Conservation (phyloP, 768 basidiomycete species). For the Coprinopsis cinerea region DNA sequence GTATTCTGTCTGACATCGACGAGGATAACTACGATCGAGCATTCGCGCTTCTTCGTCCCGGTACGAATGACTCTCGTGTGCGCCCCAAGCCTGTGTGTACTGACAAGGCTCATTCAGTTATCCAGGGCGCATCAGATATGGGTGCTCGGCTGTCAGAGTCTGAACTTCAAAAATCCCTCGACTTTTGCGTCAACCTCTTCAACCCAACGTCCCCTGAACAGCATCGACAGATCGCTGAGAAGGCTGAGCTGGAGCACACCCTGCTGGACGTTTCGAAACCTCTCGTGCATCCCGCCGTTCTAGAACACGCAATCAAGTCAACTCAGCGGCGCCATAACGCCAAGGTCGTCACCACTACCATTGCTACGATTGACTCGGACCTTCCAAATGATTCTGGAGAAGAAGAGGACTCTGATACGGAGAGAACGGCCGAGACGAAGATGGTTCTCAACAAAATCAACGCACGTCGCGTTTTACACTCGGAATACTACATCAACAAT, state of each 20-base stretch:
- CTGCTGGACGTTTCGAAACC: conserved; percentile 52
- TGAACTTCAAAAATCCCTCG: conserved; percentile 69
- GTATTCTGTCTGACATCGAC: conserved; percentile 56
- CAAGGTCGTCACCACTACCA: too few species aligned
- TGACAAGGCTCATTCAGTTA: conserved; percentile 43
- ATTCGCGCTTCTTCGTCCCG: conserved; percentile 56
- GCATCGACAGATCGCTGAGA: conserved; percentile 35
- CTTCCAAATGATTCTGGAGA: conserved; percentile 12
- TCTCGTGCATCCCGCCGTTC: conserved; percentile 36
- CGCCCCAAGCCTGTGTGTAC: not conserved
- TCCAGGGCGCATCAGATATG: conserved; percentile 77
- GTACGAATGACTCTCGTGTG: conserved; percentile 24
- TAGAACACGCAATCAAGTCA: conserved; percentile 28
- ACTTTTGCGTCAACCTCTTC: conserved; percentile 73
- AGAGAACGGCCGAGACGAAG: conserved; percentile 35
- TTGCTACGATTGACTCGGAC: too few species aligned
- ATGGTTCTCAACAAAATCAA: conserved; percentile 66
- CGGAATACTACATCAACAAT: conserved; percentile 63
- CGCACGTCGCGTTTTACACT: conserved; percentile 61
- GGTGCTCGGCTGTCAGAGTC: conserved; percentile 63
- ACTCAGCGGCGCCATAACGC: conserved; percentile 15
- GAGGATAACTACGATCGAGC: conserved; percentile 69
- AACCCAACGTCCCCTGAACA: conserved; percentile 61
- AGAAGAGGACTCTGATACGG: conserved; percentile 27
- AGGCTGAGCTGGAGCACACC: conserved; percentile 25